Evolutionary conservation across 192 early-diverging fungal species (phyloP), one percentile per base, ranked within the genome.

Genomic region (Coemansia sp.): DNA sequence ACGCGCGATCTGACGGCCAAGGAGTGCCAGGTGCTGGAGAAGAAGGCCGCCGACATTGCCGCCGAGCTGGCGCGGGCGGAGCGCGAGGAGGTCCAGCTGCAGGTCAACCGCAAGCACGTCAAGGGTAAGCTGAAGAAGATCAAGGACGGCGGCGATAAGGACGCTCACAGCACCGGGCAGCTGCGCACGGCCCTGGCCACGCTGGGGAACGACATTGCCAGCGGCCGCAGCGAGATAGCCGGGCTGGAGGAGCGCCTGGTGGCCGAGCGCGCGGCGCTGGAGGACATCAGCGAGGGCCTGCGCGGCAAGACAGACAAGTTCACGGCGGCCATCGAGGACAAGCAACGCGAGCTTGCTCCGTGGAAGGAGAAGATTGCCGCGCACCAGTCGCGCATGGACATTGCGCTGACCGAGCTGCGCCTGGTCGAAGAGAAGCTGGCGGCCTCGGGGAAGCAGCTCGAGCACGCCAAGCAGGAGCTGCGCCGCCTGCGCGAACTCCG

Each of bases 251-350:
- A 62, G 23, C 74, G 81, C 6, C 49, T 92, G 23, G 74, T 60
- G 9, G 58, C 11, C 11, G 91, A 92, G 46, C 85, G 91, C 33
- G 63, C 57, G 9, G 64, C 64, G 38, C 64, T 98, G 33, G 88
- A 91, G 38, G 75, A 82, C 21, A 92, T 98, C 44, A 76, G 78
- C 27, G 78, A 85, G 54, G 76, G 83, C 30, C 68, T 98, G 38
- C 80, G 82, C 73, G 89, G 86, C 29, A 98, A 97, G 61, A 96
- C 96, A 0, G 82, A 89, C 26, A 76, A 44, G n/a, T 85, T 87
- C 52, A 82, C 89, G 32, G 60, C 71, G 20, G 63, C 89, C 33
- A 92, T 99, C 16, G 89, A 90, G 54, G 73, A 85, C 38, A 80
- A 89, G 50, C 89, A 99, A 61, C 79, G 78, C 19, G 81, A 89